Conservation (phyloP, 1,284 basidiomycete species). For the Ustilago sp. region DNA sequence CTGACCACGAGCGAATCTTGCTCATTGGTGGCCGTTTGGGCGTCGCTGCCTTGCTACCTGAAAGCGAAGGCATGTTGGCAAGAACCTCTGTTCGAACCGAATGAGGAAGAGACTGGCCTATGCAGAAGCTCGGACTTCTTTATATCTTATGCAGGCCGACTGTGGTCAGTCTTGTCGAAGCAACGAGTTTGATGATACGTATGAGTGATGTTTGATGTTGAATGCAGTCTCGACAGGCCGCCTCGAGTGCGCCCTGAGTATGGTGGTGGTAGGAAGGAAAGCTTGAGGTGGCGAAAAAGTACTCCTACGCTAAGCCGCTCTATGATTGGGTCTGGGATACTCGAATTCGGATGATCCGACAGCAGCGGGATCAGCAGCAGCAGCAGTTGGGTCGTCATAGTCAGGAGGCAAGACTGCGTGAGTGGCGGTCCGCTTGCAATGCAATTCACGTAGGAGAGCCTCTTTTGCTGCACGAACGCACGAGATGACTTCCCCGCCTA, state of each 20-base stretch:
- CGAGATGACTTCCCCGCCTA: background rate
- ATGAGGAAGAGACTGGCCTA: background rate
- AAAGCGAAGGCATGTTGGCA: constrained; percentile 1
- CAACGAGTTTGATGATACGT: background rate
- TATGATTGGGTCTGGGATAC: background rate
- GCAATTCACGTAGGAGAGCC: too few species aligned
- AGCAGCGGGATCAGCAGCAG: background rate
- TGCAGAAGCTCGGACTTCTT: background rate
- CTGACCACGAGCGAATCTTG: constrained; percentile 38
- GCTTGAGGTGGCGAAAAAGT: background rate
- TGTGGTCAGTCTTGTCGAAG: background rate
- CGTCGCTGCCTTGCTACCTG: background rate
- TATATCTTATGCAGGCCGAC: background rate
- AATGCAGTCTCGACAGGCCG: background rate
- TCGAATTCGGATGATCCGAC: background rate
- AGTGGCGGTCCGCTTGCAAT: background rate
- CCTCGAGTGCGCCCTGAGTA: background rate
- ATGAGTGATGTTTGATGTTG: background rate
- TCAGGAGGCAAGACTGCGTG: background rate
- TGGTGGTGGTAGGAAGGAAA: background rate
- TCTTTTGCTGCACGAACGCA: background rate
- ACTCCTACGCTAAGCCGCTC: background rate
- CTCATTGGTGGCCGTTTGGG: constrained; percentile 34
- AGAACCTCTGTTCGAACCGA: background rate
- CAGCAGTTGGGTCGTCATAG: background rate